Evolutionary conservation across 805 yeast species (phyloP).

Genomic region (Schwanniomyces pseudopolymorphus): DNA sequence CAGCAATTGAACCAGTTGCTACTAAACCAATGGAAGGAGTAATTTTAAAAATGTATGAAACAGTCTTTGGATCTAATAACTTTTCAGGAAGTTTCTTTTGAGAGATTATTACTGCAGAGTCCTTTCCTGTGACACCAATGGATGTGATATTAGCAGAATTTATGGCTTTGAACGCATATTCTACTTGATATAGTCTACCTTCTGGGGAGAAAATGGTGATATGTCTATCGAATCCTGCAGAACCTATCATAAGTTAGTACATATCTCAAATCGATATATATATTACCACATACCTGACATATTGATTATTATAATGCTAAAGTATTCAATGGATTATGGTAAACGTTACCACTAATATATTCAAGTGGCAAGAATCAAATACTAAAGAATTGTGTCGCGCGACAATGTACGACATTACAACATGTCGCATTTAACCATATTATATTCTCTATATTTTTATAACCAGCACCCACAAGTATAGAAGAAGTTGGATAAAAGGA

Average conservation of each 20-base stretch:
- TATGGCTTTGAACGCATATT: slow-evolving; percentile 96
- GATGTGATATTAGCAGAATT: slow-evolving; percentile 90
- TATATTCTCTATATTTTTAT: not conserved
- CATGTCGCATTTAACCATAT: slow-evolving; percentile 6
- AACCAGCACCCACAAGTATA: not conserved
- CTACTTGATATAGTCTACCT: slow-evolving; percentile 96
- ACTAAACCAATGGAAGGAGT: slow-evolving; percentile 84
- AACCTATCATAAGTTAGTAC: slow-evolving; percentile 51
- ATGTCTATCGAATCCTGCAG: slow-evolving; percentile 98
- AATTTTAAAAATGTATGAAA: slow-evolving; percentile 80
- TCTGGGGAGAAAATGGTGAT: slow-evolving; percentile 98
- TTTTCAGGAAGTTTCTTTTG: slow-evolving; percentile 97
- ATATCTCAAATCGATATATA: not conserved
- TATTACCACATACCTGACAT: slow-evolving; percentile 26
- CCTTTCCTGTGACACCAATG: slow-evolving; percentile 82
- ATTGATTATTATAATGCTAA: not conserved
- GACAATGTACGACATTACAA: not conserved
- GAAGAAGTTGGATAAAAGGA: not conserved
- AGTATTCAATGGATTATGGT: not conserved
- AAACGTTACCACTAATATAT: not conserved
- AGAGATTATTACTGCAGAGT: slow-evolving; percentile 82
- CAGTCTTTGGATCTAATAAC: slow-evolving; percentile 82
- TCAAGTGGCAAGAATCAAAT: slow-evolving; percentile 5
- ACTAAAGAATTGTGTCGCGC: not conserved
- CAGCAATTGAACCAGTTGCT: slow-evolving; percentile 94